Conservation (phyloP, 2,329 filamentous ascomycete species). For the Paecilomyces fulvus region DNA sequence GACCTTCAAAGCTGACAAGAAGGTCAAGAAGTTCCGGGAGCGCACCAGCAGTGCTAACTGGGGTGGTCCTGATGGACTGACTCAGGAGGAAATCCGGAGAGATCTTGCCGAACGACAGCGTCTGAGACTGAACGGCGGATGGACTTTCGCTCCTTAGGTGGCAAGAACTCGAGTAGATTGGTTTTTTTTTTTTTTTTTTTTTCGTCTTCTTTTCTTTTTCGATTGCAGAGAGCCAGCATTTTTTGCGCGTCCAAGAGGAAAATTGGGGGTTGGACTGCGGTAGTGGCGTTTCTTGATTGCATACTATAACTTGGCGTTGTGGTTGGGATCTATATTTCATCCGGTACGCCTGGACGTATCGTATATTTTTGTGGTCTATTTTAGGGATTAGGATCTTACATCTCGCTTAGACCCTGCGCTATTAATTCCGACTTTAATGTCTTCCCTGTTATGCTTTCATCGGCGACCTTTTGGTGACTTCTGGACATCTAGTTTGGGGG, state of each 20-base stretch:
- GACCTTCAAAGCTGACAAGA: slow-evolving; percentile 84
- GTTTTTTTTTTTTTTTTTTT: background rate
- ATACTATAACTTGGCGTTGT: background rate
- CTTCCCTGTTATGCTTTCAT: background rate
- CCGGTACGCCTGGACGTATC: background rate
- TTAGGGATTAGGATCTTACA: background rate
- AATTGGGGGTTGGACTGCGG: background rate
- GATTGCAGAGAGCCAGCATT: background rate
- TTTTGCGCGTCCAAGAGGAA: background rate
- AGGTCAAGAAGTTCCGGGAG: slow-evolving; percentile 79
- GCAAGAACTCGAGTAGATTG: background rate
- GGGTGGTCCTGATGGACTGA: slow-evolving; percentile 72
- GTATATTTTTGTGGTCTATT: background rate
- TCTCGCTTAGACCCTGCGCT: background rate
- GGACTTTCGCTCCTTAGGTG: slow-evolving; percentile 56
- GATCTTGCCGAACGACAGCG: slow-evolving; percentile 73
- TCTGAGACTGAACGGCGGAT: slow-evolving; percentile 73
- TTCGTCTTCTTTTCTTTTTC: background rate
- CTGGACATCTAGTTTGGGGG: background rate
- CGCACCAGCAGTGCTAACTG: slow-evolving; percentile 94
- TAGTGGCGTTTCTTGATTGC: background rate
- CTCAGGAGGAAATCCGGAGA: slow-evolving; percentile 74
- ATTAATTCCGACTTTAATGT: background rate
- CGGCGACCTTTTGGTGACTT: background rate
- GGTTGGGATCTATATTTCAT: background rate